Base-by-base conservation (phyloP, 768 basidiomycete genomes). In the Pleurotus salmoneostramineus region DNA sequence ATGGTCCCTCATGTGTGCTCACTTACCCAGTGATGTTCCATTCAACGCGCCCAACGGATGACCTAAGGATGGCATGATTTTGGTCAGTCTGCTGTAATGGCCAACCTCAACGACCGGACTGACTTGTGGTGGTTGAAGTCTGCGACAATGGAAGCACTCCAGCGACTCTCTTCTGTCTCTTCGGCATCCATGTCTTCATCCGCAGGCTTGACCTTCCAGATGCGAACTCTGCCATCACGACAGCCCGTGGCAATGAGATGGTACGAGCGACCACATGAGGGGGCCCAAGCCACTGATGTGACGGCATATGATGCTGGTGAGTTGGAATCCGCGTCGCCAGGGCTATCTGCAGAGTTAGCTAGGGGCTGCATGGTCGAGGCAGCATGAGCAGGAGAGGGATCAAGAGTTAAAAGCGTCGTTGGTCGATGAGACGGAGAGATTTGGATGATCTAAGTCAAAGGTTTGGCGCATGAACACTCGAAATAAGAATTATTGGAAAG, bases 231-330 rank as follows among this genome's bases (percentile, higher is more conserved):
- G 1, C 95, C 94, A 68, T 97, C 95, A 33, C 94, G 79, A 33
- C 85, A 78, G 12, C 95, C 97, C 0, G 93, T 92, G 1, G 96
- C 97, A 59, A 98, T 81, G 40, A 98, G 88, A 66, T 98, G 96
- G 71, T 94, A 96, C 0, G 91, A 91, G 31, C 97, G 81, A 5
- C 96, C 97, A 59, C 93, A 96, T 0, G 89, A 89, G 0, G 97
- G 92, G 0, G 96, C 94, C 95, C 95, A 99, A 12, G 94, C 78
- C 36, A 98, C 83, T 33, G 88, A 87, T 0, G 89, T 91, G 50
- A 96, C 82, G 2, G 95, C 83, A 42, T 77, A 84, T 3, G 81
- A 74, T 11, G 77, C 70, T 7, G 78, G 72, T 4, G 59, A 57
- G 45, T 68, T 54, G 63, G 60, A 63, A 36, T 75, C 73, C 32